A percentile compares a stretch with the other conserved stretches of the same genome.
phyloP scores from a whole-genome alignment of 768 basidiomycete genomes.

The Polyporus arcularius region DNA sequence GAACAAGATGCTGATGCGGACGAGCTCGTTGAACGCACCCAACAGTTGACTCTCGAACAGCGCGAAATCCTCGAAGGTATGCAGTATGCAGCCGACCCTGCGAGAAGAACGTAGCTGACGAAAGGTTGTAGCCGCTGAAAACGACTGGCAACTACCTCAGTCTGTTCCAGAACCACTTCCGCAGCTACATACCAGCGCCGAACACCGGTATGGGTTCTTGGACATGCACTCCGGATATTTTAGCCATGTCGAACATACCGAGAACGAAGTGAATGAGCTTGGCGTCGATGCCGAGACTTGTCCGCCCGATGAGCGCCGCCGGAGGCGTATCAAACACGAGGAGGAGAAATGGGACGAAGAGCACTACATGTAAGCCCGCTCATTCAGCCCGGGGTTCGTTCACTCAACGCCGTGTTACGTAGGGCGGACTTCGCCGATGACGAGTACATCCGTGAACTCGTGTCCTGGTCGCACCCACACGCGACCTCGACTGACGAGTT shows the following conservation, averaged over 20 bases:
- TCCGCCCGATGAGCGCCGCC: conserved; percentile 50
- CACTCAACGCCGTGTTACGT: neutral
- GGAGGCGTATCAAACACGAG: conserved; percentile 59
- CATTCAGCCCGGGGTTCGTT: neutral
- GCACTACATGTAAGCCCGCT: conserved; percentile 68
- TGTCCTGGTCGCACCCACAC: conserved; percentile 66
- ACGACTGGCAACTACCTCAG: conserved; percentile 82
- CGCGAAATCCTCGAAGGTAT: conserved; percentile 59
- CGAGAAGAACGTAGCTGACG: neutral
- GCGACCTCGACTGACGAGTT: conserved; percentile 36
- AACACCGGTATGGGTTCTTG: conserved; percentile 74
- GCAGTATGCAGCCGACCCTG: neutral
- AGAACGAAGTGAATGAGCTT: conserved; percentile 83
- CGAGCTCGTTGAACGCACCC: conserved; percentile 45
- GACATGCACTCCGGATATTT: conserved; percentile 77
- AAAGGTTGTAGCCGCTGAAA: conserved; percentile 57
- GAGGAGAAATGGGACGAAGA: conserved; percentile 82
- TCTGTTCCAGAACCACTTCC: conserved; percentile 45
- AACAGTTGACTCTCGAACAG: conserved; percentile 50
- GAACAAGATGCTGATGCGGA: conserved; percentile 28
- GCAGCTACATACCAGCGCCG: conserved; percentile 40
- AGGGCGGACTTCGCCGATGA: conserved; percentile 85
- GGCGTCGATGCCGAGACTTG: conserved; percentile 66
- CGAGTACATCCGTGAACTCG: conserved; percentile 69
- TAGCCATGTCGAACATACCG: conserved; percentile 65